Conservation (phyloP, 148 eudicot species). For the Beta vulgaris region DNA sequence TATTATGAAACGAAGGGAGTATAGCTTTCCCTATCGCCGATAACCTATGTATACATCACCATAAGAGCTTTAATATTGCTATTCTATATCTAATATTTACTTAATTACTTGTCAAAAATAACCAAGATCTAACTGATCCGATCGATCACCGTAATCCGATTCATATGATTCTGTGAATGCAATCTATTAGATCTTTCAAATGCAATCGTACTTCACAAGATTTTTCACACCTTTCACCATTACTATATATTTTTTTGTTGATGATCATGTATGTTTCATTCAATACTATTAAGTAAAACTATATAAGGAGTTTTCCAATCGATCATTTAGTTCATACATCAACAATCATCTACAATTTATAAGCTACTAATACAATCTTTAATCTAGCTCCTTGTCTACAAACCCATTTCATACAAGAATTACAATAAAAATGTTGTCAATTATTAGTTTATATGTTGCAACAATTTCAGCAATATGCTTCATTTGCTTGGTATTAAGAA, state of each 20-base stretch:
- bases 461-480: conserved; percentile 24
- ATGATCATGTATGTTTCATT: background rate
- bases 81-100: too few species aligned
- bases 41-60: too few species aligned
- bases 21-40: too few species aligned
- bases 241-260: background rate
- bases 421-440: conserved; percentile 13
- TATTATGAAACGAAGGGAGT: too few species aligned
- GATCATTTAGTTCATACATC: conserved; percentile 8
- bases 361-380: background rate
- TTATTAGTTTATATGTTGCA: conserved; percentile 14
- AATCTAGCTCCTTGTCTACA: background rate
- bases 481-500: conserved; percentile 2
- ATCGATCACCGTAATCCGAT: conserved; percentile 8
- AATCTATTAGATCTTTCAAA: too few species aligned
- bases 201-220: background rate
- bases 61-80: too few species aligned
- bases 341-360: background rate
- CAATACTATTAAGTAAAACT: background rate
- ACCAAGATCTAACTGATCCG: background rate
- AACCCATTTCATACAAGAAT: background rate
- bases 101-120: too few species aligned
- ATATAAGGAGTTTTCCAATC: background rate
- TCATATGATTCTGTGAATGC: background rate
- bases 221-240: background rate